phyloP scores from a whole-genome alignment of 2,329 filamentous ascomycete genomes.

The Fusarium ramigenum region DNA sequence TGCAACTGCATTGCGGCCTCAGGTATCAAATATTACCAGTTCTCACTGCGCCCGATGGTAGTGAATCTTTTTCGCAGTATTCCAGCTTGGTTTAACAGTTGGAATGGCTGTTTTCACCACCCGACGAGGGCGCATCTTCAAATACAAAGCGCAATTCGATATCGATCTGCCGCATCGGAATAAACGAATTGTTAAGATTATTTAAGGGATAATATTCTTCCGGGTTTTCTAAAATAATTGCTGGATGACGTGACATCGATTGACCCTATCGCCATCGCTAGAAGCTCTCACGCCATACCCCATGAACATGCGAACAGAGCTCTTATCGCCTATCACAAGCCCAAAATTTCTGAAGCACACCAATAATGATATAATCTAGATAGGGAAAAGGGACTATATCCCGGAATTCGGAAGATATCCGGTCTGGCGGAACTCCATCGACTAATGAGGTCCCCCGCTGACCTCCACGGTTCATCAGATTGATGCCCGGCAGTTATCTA shows the following conservation, averaged over 20 bases:
- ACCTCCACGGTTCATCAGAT: background rate
- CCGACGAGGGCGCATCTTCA: too few species aligned
- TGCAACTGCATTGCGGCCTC: too few species aligned
- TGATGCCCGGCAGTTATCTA: background rate
- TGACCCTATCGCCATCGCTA: background rate
- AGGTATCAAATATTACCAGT: too few species aligned
- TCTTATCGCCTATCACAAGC: background rate
- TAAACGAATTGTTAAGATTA: too few species aligned
- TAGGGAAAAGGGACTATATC: background rate
- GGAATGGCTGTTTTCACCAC: too few species aligned
- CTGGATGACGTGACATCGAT: background rate
- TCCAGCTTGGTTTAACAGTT: too few species aligned
- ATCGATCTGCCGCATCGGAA: too few species aligned
- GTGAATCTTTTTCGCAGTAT: too few species aligned
- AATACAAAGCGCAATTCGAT: too few species aligned
- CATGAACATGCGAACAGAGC: background rate
- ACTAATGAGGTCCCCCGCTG: background rate
- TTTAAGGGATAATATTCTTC: background rate
- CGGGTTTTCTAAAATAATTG: background rate
- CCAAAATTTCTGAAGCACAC: rapidly evolving
- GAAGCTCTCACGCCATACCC: background rate
- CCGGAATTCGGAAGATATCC: background rate
- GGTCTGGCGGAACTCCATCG: background rate
- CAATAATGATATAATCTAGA: background rate
- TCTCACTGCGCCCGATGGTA: too few species aligned